phyloP scores from a whole-genome alignment of 2,329 filamentous ascomycete species.

The Fusarium agapanthi region DNA sequence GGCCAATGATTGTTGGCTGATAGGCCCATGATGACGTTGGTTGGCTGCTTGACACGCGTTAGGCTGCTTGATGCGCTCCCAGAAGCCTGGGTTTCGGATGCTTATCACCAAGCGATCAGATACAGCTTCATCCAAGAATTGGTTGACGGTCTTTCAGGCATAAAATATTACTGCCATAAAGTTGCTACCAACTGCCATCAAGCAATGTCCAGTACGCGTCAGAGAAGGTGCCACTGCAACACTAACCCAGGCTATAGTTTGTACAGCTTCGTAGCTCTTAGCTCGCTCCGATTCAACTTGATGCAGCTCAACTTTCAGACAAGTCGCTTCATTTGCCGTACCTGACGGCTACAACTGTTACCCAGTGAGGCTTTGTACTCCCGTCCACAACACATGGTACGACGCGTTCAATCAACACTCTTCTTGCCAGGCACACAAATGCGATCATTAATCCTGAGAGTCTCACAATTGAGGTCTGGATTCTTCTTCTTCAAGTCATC shows the following conservation, averaged over 20 bases:
- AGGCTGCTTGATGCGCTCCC: neutral
- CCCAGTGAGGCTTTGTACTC: neutral
- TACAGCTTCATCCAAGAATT: slow-evolving; percentile 1
- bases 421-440: slow-evolving; percentile 55
- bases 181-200: slow-evolving; percentile 10
- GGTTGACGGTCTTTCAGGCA: neutral
- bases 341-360: neutral
- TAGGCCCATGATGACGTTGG: slow-evolving; percentile 17
- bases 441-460: slow-evolving; percentile 51
- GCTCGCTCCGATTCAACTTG: neutral
- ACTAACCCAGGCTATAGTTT: neutral
- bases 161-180: slow-evolving; percentile 1
- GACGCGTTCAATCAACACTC: neutral
- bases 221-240: neutral
- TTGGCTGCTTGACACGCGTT: neutral
- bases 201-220: neutral
- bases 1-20: slow-evolving; percentile 6
- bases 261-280: neutral
- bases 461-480: slow-evolving; percentile 56
- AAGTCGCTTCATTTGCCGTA: slow-evolving; percentile 6
- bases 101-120: neutral
- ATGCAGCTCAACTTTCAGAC: neutral
- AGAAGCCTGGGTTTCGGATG: neutral
- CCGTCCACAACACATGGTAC: neutral
- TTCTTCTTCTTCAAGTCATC: slow-evolving; percentile 58